Evolutionary conservation across 345 rosid genomes (phyloP), one percentile per base, ranked within the genome.

Genomic region (Sisymbrium altissimum): DNA sequence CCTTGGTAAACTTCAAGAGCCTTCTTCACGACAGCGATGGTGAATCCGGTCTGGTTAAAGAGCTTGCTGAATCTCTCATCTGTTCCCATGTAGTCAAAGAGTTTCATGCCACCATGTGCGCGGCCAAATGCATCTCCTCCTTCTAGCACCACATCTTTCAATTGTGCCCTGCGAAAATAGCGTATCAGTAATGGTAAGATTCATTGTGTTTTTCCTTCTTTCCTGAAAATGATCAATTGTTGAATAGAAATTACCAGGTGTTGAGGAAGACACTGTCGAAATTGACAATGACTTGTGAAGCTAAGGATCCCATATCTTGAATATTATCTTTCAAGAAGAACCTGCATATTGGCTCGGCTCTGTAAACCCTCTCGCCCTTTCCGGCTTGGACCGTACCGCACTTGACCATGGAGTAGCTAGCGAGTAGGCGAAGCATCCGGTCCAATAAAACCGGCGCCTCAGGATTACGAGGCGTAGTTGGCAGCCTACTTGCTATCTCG

Each of bases 41-140:
- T 80, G 30, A 80, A 84, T 38, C 77, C 80, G 0, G 89, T 85
- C 7, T 19, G 74, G 64, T 87, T 91, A 70, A 87, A 89, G 17
- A 78, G 81, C 44, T 79, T 79, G 46, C 83, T 87, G 64, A 89
- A 81, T 70, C 82, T 81, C 4, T 79, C 74, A 72, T 89, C 87
- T 13, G 32, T 75, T 0, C 80, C 79, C 43, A 79, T 72, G 44
- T 86, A 86, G 56, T 85, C 88, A 4, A 86, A 87, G 30, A 78
- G 58, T 30, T 79, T 66, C 84, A 73, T 83, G 46, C 79, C 69
- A 49, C 96, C 91, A 66, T 91, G 83, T 0, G 83, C 89, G 17
- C 80, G 86, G 25, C 86, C 79, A 73, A 91, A 91, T 32, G 87
- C 84, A 73, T 81, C 81, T 18, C 91, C 91, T 69, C 89, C 88